Evolutionary conservation across 441 rosid species (phyloP), one percentile per base, ranked within the genome.

Genomic region (Mallotus japonicus): DNA sequence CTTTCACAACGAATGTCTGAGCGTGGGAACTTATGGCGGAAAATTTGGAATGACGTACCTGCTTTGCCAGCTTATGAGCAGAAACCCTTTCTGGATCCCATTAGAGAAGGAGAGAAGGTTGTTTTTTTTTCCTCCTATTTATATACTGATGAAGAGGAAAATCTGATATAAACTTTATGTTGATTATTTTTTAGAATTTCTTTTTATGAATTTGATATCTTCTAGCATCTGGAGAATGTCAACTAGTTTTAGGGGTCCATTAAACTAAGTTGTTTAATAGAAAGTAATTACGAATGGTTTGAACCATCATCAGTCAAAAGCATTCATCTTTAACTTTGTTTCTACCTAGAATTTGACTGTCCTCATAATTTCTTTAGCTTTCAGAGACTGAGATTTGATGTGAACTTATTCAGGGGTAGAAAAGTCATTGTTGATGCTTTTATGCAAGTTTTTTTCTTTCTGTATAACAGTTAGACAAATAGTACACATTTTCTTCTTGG

Each of bases 81-180:
- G 85, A 96, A 89, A 80, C 89, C 91, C 24, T 91, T 96, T 57
- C 73, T 93, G 70, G 99, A 96, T 82, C 97, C 98, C 51, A 86
- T 82, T 79, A 85, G 92, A 72, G 98, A 96, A 81, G 99, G 96
- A 80, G 98, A 96, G 72, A 96, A 96, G 98, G 99, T 93, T 51
- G n/a, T 71, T 5, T 15, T 56, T 24, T 37, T 55, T 51, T 37
- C 9, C 28, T 53, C 7, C 60, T 10, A 34, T 51, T 4, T 34
- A 4, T 66, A 4, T 19, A 4, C 64, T 55, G 2, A 10, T 19
- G 32, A 64, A n/a, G 7, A 65, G 13, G 16, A 24, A 55, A 32
- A 37, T 4, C 22, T 28, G 19, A 46, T 32, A n/a, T 44, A 6
- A 44, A 16, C 10, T 47, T 22, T 68, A n/a, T 34, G 15, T 34